Evolutionary conservation across 2,329 filamentous ascomycete genomes (phyloP).

Genomic region (Aspergillus udagawae): DNA sequence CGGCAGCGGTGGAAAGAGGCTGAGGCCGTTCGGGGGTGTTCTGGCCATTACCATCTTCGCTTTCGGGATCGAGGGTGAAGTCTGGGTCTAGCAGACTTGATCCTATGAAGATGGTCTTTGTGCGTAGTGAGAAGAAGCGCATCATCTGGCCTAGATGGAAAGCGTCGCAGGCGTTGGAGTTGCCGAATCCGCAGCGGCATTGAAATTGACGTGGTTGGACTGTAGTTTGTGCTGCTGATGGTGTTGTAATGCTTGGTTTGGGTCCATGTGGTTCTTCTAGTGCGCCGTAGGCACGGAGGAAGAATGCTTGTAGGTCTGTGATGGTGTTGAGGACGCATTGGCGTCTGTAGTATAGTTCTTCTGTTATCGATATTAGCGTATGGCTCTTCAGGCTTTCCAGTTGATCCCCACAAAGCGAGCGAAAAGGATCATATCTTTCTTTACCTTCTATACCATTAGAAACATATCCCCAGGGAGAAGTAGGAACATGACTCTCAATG

Average conservation of each 20-base stretch:
- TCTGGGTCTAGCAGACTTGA: slow-evolving; percentile 37
- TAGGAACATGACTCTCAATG: slow-evolving; percentile 18
- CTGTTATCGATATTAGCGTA: slow-evolving; percentile 19
- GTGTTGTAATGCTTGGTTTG: slow-evolving; percentile 12
- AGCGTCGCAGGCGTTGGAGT: slow-evolving; percentile 41
- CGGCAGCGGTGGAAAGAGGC: slow-evolving; percentile 1
- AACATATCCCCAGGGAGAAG: slow-evolving; percentile 35
- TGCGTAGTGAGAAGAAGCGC: slow-evolving; percentile 39
- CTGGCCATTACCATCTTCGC: slow-evolving; percentile 8
- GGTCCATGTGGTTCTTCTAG: slow-evolving; percentile 23
- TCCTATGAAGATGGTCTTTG: slow-evolving; percentile 40
- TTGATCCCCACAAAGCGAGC: neutral
- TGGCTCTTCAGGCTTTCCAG: neutral
- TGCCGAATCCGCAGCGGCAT: slow-evolving; percentile 39
- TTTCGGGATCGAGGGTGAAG: slow-evolving; percentile 17
- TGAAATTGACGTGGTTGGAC: slow-evolving; percentile 29
- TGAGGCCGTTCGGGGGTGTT: slow-evolving; percentile 3
- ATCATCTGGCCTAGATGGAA: slow-evolving; percentile 45
- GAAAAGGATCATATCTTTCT: neutral
- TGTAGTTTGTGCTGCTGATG: slow-evolving; percentile 12
- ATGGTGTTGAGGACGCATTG: slow-evolving; percentile 41
- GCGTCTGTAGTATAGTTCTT: slow-evolving; percentile 41
- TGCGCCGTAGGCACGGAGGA: slow-evolving; percentile 39
- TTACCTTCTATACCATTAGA: slow-evolving; percentile 39
- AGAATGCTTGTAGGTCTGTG: slow-evolving; percentile 40